Base-by-base conservation (phyloP, 164 flowering plant species). In the Vitis vinifera region DNA sequence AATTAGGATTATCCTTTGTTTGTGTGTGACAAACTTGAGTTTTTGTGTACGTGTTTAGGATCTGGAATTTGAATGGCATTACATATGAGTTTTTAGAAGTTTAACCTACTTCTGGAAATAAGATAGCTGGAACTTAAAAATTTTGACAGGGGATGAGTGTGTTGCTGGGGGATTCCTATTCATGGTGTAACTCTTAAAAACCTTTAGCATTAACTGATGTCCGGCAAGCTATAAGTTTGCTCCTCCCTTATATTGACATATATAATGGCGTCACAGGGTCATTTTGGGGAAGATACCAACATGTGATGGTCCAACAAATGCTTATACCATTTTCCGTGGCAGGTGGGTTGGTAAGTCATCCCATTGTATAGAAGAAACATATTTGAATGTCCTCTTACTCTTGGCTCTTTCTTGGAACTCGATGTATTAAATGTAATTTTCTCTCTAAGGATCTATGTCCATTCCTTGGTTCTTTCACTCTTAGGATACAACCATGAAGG, bases 291-390 rank as follows among this genome's bases (percentile, higher is more conserved):
- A 86, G 90, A 90, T 95, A 83, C 84, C 83, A 67, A 90, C 96
- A 62, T 77, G 87, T 83, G 95, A 90, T 80, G 97, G 99, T 79
- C 91, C 86, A 68, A 86, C 72, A 75, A 88, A 71, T 78, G 97
- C 96, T 79, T 95, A 77, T 84, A 95, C 96, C 63, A 73, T 77
- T 81, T 83, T 90, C 69, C 91, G 73, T 84, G 79, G 88, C 86
- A 95, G 99, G 99, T 94, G 94, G 92, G 97, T 94, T 88, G 87
- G 90, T 86, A 87, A 86, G 91, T 87, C 82, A 71, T 77, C 78
- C 62, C 69, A 72, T 65, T 78, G 68, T 70, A 53, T 71, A 66
- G 78, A 77, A 48, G 74, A 66, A 49, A 63, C 75, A 55, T 27
- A 31, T 8, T 10, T 68, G 53, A 17, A 65, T 69, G 65, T 51